Conservation (phyloP, 768 basidiomycete species). For the Trametes punicea region DNA sequence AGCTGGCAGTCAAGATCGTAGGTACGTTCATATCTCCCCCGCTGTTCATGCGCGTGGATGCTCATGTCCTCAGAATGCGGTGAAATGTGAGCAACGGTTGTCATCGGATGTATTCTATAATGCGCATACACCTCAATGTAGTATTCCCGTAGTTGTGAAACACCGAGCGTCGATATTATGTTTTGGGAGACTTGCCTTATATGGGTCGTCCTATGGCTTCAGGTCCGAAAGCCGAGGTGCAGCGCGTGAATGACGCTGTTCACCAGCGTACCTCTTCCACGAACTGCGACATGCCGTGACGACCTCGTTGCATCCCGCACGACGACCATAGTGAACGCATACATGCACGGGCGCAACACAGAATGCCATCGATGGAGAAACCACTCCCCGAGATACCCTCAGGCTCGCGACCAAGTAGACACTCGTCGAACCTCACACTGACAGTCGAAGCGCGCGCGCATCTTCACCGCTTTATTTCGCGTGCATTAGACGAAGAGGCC, state of each 20-base stretch:
- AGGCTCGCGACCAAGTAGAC: background rate
- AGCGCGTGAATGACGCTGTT: constrained; percentile 1
- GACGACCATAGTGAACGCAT: background rate
- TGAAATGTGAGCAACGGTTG: constrained; percentile 33
- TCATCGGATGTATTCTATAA: background rate
- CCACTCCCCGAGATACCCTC: constrained; percentile 26
- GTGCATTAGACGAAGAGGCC: constrained; percentile 25
- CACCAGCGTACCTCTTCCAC: background rate
- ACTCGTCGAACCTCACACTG: constrained; percentile 20
- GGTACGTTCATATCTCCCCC: constrained; percentile 47
- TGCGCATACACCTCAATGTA: background rate
- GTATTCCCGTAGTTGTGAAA: background rate
- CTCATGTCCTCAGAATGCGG: constrained; percentile 32
- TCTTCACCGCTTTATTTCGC: constrained; percentile 25
- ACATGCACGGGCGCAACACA: background rate
- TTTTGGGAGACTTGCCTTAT: background rate
- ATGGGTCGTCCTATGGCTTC: background rate
- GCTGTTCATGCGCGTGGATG: background rate
- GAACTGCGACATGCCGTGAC: constrained; percentile 2
- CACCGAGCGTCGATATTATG: too few relatives aligned
- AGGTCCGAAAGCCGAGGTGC: background rate
- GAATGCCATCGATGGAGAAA: constrained; percentile 19
- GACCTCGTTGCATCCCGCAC: background rate
- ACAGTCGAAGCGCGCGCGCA: constrained; percentile 28
- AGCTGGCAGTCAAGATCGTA: constrained; percentile 82